Conservation (phyloP, 2,329 filamentous ascomycete genomes). For the Laburnicola sp. region DNA sequence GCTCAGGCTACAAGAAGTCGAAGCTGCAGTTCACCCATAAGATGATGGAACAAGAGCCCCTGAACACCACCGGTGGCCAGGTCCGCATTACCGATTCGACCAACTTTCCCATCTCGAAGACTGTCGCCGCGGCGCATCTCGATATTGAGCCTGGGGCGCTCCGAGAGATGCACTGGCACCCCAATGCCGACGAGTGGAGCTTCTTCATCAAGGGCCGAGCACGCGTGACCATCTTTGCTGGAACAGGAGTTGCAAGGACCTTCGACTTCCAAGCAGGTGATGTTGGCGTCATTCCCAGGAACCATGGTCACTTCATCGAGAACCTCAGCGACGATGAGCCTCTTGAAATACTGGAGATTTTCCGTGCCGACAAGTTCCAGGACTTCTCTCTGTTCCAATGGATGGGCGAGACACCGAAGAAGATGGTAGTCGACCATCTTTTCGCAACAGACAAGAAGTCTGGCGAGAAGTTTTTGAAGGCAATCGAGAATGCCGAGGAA, state of each 20-base stretch:
- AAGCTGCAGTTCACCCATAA: conserved; percentile 70
- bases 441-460: conserved; percentile 65
- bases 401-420: conserved; percentile 71
- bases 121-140: conserved; percentile 72
- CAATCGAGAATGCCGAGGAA: conserved; percentile 65
- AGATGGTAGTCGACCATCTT: conserved; percentile 67
- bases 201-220: conserved; percentile 75
- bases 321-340: conserved; percentile 74
- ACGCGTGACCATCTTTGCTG: conserved; percentile 73
- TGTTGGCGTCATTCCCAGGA: conserved; percentile 73
- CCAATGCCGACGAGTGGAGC: conserved; percentile 77
- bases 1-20: conserved; percentile 66
- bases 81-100: conserved; percentile 76
- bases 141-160: conserved; percentile 71
- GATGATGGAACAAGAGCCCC: conserved; percentile 70
- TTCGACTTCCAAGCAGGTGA: conserved; percentile 78
- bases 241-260: conserved; percentile 69
- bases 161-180: conserved; percentile 83
- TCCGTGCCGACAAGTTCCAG: conserved; percentile 70
- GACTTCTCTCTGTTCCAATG: conserved; percentile 76
- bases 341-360: conserved; percentile 75
- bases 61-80: conserved; percentile 67
- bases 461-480: conserved; percentile 64
- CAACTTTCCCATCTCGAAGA: conserved; percentile 74
- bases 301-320: conserved; percentile 82